These are phyloP conservation scores for Colletotrichum incanum DNA, from an alignment of 2,329 filamentous ascomycete genomes.

Conservation along the genomic window DNA sequence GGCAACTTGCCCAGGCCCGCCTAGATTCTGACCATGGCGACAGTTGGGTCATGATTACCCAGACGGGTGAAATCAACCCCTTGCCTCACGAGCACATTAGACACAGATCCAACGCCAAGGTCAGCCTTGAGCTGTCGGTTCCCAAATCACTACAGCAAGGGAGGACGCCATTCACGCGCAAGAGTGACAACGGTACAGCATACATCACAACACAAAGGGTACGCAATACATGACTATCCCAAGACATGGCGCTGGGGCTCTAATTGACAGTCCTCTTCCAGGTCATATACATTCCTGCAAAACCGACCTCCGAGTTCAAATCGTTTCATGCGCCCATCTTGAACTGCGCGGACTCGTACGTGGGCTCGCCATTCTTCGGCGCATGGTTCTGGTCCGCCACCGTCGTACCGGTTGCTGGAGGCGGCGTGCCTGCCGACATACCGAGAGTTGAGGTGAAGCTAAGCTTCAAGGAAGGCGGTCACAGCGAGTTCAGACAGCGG, in stretches of 20 bases:
- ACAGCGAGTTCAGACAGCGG: constrained; percentile 87
- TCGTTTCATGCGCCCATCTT: constrained; percentile 93
- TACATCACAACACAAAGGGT: constrained; percentile 91
- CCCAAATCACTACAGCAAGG: constrained; percentile 75
- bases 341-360: constrained; percentile 88
- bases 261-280: constrained; percentile 54
- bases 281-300: constrained; percentile 89
- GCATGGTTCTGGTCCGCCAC: constrained; percentile 90
- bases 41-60: constrained; percentile 93
- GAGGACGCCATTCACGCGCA: constrained; percentile 75
- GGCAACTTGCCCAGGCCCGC: constrained; percentile 44
- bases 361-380: constrained; percentile 92
- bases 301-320: constrained; percentile 79
- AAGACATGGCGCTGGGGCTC: constrained; percentile 3
- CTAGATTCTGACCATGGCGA: constrained; percentile 68
- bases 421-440: constrained; percentile 83
- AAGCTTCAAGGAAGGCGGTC: constrained; percentile 95
- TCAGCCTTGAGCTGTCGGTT: constrained; percentile 81
- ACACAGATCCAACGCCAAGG: constrained; percentile 84
- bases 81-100: constrained; percentile 88
- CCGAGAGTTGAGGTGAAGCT: constrained; percentile 85
- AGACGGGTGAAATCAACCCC: constrained; percentile 82
- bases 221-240: constrained; percentile 52
- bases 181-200: constrained; percentile 81
- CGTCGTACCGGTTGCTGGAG: constrained; percentile 85